Conservation (phyloP, 129 eudicot genomes). For the Flaveria robusta region DNA sequence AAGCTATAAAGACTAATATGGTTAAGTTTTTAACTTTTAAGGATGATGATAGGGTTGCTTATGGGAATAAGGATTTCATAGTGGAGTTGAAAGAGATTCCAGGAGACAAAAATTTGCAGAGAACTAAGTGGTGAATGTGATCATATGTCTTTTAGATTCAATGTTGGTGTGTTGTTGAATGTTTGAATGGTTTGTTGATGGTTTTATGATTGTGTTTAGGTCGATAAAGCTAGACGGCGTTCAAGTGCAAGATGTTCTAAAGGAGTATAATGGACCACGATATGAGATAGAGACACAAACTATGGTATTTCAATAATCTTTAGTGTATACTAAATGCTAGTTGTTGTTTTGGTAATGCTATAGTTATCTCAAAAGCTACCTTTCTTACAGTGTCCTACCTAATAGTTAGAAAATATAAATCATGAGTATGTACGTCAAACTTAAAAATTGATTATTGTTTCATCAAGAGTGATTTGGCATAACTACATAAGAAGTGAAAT, state of each 20-base stretch:
- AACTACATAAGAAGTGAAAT: slow-evolving; percentile 9
- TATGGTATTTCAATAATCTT: slow-evolving; percentile 43
- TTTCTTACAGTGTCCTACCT: not conserved
- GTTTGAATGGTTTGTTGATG: slow-evolving; percentile 20
- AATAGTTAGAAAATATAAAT: not conserved
- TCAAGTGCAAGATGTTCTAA: slow-evolving; percentile 52
- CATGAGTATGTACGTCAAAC: not conserved
- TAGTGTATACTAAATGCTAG: not conserved
- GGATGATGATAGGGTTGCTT: slow-evolving; percentile 43
- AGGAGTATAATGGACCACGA: slow-evolving; percentile 68
- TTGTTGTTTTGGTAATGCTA: not conserved
- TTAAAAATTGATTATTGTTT: not conserved
- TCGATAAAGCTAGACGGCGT: slow-evolving; percentile 53
- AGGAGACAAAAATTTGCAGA: slow-evolving; percentile 76
- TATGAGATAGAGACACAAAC: slow-evolving; percentile 72
- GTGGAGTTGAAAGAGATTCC: slow-evolving; percentile 83
- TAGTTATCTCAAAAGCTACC: not conserved
- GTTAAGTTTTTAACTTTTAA: slow-evolving; percentile 58
- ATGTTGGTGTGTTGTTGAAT: slow-evolving; percentile 9
- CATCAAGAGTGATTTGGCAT: not conserved
- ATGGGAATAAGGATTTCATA: slow-evolving; percentile 50
- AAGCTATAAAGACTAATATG: slow-evolving; percentile 49
- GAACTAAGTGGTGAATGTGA: slow-evolving; percentile 68
- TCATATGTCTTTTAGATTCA: not conserved
- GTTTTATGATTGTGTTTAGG: slow-evolving; percentile 47